Percentiles rank a stretch among this genome's conserved stretches.
These are phyloP conservation scores for Rhodamnia argentea DNA, from an alignment of 345 rosid species.

Conservation along the genomic window DNA sequence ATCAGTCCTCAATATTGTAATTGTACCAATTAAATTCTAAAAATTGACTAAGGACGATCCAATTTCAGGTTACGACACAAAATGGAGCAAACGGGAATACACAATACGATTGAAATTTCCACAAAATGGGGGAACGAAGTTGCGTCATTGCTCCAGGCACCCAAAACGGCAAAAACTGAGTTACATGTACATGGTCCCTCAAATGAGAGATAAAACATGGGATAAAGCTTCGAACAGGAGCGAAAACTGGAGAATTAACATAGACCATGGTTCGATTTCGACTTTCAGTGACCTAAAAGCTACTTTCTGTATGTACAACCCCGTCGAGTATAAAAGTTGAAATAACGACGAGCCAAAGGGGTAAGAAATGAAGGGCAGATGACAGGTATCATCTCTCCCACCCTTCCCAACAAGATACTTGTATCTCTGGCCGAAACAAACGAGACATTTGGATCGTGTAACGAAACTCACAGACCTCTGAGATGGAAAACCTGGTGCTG, in stretches of 20 bases:
- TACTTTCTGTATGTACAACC: constrained; percentile 11
- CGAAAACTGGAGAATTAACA: not conserved
- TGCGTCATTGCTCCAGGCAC: not conserved
- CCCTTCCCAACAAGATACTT: not conserved
- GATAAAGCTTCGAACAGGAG: not conserved
- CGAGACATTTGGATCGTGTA: not conserved
- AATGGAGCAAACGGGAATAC: not conserved
- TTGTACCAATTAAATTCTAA: no score
- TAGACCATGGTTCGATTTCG: not conserved
- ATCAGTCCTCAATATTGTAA: no score
- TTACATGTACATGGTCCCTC: not conserved
- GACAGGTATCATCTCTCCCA: not conserved
- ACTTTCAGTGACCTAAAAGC: not conserved
- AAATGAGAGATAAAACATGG: not conserved
- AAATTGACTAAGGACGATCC: not conserved
- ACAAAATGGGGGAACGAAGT: not conserved
- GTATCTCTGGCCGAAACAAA: not conserved
- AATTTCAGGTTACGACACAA: not conserved
- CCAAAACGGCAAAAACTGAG: not conserved
- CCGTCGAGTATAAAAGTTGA: not conserved
- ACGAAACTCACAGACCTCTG: not conserved
- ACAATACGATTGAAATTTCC: not conserved
- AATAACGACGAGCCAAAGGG: not conserved
- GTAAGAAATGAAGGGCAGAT: not conserved
- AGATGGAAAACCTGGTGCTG: not conserved